Evolutionary conservation across 495 filamentous ascomycete genomes (phyloP), one percentile per base, ranked within the genome.

Genomic region (Neurospora hispaniola): DNA sequence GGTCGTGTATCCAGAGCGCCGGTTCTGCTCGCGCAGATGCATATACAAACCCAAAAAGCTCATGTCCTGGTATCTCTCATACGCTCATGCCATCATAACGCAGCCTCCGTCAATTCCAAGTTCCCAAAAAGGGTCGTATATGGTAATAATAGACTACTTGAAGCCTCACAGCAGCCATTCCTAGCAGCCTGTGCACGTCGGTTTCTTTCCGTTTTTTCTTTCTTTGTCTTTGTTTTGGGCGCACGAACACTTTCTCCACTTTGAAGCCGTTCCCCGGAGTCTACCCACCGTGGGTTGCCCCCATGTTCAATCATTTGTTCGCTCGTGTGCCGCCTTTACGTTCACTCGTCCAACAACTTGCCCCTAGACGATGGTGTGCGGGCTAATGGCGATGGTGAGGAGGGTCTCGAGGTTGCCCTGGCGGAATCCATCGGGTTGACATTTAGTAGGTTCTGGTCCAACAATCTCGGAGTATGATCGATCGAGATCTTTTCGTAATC

Each of bases 401-500:
- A 80, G 0, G 92, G 92, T 59, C 91, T 82, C 11, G 91, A 93
- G 0, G 89, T 88, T 5, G 90, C 90, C 68, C 87, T 82, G 40
- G 88, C 82, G 3, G 89, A 86, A 7, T 83, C 81, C 62, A 84
- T 73, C 1, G 79, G 80, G 70, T 83, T 78, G 12, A 82, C 76
- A 23, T 76, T 79, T 72, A 80, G 74, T 31, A 79, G 76, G 62
- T 78, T 78, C 71, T 80, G 76, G 48, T 76, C 79, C 20, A 79
- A 39, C 31, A 78, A 77, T 69, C 73, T 78, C 18, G 81, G 81
- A 23, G 82, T 82, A 46, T 72, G 78, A 75, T 83, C 89, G 79
- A 85, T 84, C 42, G 82, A 88, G 10, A 82, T 91, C 81, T 94
- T 96, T 77, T 96, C 93, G 76, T 90, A 94, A 46, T 83, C 86